Conservation (phyloP, 257 asterid species). For the Coffea canephora region DNA sequence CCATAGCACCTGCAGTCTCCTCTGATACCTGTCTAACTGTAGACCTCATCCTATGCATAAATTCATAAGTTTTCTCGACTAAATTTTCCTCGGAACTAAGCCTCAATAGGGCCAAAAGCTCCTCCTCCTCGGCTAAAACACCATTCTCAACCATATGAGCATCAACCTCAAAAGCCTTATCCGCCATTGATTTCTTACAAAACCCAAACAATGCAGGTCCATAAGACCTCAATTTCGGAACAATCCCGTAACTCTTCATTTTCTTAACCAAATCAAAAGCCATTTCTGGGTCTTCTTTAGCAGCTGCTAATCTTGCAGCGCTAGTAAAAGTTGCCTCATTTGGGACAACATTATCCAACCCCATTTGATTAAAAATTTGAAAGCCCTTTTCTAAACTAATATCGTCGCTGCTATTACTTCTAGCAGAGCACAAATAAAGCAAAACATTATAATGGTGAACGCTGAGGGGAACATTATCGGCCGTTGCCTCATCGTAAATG, state of each 20-base stretch:
- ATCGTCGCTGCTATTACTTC: slow-evolving; percentile 26
- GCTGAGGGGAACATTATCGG: slow-evolving; percentile 41
- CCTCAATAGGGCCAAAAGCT: slow-evolving; percentile 69
- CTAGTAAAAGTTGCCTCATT: slow-evolving; percentile 91
- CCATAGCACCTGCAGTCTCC: slow-evolving; percentile 62
- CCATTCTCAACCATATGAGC: slow-evolving; percentile 72
- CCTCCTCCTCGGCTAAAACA: slow-evolving; percentile 72
- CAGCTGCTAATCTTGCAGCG: slow-evolving; percentile 87
- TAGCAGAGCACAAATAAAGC: slow-evolving; percentile 67
- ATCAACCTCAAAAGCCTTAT: slow-evolving; percentile 81
- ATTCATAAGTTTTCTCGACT: slow-evolving; percentile 75
- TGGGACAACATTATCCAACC: slow-evolving; percentile 55
- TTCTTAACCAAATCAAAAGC: slow-evolving; percentile 76
- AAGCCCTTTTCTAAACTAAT: slow-evolving; percentile 64
- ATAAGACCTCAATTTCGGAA: slow-evolving; percentile 81
- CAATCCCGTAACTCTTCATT: slow-evolving; percentile 64
- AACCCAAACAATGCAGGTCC: slow-evolving; percentile 88
- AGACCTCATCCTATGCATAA: slow-evolving; percentile 82
- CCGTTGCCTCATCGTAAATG: slow-evolving; percentile 75
- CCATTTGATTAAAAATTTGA: slow-evolving; percentile 74
- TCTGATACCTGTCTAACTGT: slow-evolving; percentile 85
- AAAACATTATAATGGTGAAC: slow-evolving; percentile 68
- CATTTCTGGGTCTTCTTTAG: slow-evolving; percentile 72
- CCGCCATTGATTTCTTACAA: slow-evolving; percentile 62
- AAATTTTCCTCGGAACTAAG: slow-evolving; percentile 57